Evolutionary conservation across 306 rosid species (phyloP).

Genomic region (Malus sieversii): DNA sequence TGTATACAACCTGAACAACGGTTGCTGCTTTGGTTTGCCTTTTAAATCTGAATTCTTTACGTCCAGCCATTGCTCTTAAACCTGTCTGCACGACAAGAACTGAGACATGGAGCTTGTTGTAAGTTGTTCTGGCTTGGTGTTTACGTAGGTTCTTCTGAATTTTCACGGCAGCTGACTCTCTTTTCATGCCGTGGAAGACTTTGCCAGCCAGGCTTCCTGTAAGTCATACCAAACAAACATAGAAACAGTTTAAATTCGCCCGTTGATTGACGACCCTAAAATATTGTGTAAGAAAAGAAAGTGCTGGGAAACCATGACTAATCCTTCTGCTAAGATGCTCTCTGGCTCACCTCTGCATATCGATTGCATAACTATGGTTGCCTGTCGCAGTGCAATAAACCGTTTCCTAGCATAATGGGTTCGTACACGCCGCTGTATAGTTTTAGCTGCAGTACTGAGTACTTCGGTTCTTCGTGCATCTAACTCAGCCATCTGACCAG

Average conservation of each 20-base stretch:
- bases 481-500: slow-evolving; percentile 99
- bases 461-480: slow-evolving; percentile 86
- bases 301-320: neutral
- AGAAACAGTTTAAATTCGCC: neutral
- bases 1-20: slow-evolving; percentile 54
- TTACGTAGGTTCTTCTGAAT: slow-evolving; percentile 70
- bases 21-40: slow-evolving; percentile 71
- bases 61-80: slow-evolving; percentile 77
- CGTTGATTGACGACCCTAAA: neutral
- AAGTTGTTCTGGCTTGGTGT: slow-evolving; percentile 50
- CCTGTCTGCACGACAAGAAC: slow-evolving; percentile 77
- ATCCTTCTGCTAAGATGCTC: too few species aligned
- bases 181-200: slow-evolving; percentile 53
- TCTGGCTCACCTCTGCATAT: slow-evolving; percentile 70
- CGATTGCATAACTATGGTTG: slow-evolving; percentile 61
- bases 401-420: slow-evolving; percentile 74
- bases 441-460: slow-evolving; percentile 76
- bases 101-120: slow-evolving; percentile 46
- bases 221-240: slow-evolving; percentile 19
- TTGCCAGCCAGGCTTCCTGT: slow-evolving; percentile 82
- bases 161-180: slow-evolving; percentile 69
- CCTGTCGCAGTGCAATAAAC: slow-evolving; percentile 68
- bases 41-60: slow-evolving; percentile 59
- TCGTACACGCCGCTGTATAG: slow-evolving; percentile 70
- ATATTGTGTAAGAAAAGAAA: neutral